A percentile compares a stretch with the other conserved stretches of the same genome.
phyloP scores from a whole-genome alignment of 2,329 filamentous ascomycete genomes.

The Colletotrichum tropicale region DNA sequence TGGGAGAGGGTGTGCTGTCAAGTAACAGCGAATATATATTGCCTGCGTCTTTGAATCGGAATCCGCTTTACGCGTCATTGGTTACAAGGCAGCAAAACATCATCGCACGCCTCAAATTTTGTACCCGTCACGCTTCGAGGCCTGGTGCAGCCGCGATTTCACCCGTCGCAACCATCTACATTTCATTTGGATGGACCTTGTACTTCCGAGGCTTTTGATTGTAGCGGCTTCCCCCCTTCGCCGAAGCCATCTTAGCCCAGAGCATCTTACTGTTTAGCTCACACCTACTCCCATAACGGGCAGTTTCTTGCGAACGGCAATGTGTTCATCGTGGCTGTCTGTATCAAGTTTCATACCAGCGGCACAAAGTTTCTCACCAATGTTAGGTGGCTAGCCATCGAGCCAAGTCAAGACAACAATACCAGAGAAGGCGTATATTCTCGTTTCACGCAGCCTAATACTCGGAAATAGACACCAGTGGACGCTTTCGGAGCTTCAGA shows the following conservation, averaged over 20 bases:
- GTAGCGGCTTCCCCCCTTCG: neutral
- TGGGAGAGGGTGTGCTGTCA: too few species aligned
- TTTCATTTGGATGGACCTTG: neutral
- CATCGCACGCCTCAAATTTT: fast-evolving
- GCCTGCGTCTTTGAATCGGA: too few species aligned
- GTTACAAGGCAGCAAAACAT: too few species aligned
- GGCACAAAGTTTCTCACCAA: neutral
- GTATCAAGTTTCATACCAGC: neutral
- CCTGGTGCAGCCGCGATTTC: fast-evolving
- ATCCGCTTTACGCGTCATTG: too few species aligned
- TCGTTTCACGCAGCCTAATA: too few species aligned
- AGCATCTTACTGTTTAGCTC: neutral
- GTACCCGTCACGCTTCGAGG: neutral
- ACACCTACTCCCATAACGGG: fast-evolving
- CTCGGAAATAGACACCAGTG: too few species aligned
- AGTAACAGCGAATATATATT: too few species aligned
- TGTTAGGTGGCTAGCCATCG: fast-evolving
- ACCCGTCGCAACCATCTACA: neutral
- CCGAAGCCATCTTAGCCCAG: fast-evolving
- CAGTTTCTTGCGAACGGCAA: too few species aligned
- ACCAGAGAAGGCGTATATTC: too few species aligned
- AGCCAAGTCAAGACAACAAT: neutral
- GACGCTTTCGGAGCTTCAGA: too few species aligned
- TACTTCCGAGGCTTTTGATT: neutral
- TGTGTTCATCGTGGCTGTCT: fast-evolving